Conservation (phyloP, 1,284 basidiomycete genomes). For the Irpex rosettiformis region DNA sequence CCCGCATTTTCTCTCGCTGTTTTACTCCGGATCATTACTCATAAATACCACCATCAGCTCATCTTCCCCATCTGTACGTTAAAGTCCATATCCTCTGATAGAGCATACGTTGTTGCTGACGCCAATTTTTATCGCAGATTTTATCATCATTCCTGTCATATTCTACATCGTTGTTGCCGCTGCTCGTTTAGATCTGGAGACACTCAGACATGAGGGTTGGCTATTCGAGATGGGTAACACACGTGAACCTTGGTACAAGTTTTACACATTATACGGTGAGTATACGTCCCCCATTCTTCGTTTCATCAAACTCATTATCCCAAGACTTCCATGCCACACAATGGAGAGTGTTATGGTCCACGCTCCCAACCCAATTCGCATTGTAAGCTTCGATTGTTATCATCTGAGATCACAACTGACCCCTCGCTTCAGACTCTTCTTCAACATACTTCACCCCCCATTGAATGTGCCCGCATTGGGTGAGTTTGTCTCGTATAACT, state of each 20-base stretch:
- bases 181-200: constrained; percentile 58
- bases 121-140: constrained; percentile 48
- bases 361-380: constrained; percentile 80
- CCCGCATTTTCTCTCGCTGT: constrained; percentile 79
- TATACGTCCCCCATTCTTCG: constrained; percentile 3
- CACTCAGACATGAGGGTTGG: constrained; percentile 75
- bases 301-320: background rate
- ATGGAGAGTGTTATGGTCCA: constrained; percentile 67
- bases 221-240: constrained; percentile 78
- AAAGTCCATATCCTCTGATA: background rate
- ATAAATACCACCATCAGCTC: constrained; percentile 82
- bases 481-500: constrained; percentile 24
- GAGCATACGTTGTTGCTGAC: background rate
- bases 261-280: constrained; percentile 76
- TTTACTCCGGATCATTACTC: constrained; percentile 78
- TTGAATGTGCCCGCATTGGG: constrained; percentile 92
- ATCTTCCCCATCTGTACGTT: constrained; percentile 85
- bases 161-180: constrained; percentile 82
- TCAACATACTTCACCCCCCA: constrained; percentile 93
- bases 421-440: constrained; percentile 62
- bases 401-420: constrained; percentile 3
- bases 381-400: constrained; percentile 44
- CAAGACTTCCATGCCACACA: constrained; percentile 61
- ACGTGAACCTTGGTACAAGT: constrained; percentile 76
- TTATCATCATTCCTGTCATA: constrained; percentile 77